A percentile compares a stretch with the other conserved stretches of the same genome.
Conservation (phyloP, 164 flowering plant species). For the Cinnamomum chago region DNA sequence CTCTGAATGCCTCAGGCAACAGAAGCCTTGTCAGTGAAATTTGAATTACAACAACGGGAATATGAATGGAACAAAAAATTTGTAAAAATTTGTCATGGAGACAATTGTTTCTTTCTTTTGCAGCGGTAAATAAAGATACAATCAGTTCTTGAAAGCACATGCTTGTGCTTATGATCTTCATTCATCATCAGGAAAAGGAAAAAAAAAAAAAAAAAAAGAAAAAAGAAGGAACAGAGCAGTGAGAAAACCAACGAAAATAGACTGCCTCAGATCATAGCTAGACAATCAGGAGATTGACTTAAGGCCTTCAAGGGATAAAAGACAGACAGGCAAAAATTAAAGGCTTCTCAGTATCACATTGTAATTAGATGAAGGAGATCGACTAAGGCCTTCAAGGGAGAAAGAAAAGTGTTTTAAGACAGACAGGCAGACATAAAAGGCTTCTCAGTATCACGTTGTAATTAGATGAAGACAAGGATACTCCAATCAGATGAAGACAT, state of each 20-base stretch:
- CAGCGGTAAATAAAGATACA: background rate
- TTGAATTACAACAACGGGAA: background rate
- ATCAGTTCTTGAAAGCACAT: background rate
- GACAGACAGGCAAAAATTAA: background rate
- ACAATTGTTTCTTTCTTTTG: background rate
- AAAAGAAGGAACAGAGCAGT: background rate
- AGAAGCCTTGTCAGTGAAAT: conserved; percentile 17
- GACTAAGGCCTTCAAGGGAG: no score
- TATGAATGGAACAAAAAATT: background rate
- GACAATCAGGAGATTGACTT: background rate
- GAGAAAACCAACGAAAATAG: no score
- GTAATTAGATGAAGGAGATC: no score
- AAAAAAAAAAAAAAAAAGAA: no score
- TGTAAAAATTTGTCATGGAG: background rate
- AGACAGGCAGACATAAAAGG: background rate
- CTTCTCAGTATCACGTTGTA: background rate
- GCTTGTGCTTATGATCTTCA: background rate
- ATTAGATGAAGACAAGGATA: no score
- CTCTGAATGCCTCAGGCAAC: conserved; percentile 62
- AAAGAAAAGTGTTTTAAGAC: background rate
- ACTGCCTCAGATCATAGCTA: background rate
- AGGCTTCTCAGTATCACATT: background rate
- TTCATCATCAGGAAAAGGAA: no score
- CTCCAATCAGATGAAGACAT: no score
- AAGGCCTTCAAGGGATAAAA: background rate